Evolutionary conservation across 441 rosid species (phyloP), one percentile per base, ranked within the genome.

Genomic region (Aquilaria agallochum): DNA sequence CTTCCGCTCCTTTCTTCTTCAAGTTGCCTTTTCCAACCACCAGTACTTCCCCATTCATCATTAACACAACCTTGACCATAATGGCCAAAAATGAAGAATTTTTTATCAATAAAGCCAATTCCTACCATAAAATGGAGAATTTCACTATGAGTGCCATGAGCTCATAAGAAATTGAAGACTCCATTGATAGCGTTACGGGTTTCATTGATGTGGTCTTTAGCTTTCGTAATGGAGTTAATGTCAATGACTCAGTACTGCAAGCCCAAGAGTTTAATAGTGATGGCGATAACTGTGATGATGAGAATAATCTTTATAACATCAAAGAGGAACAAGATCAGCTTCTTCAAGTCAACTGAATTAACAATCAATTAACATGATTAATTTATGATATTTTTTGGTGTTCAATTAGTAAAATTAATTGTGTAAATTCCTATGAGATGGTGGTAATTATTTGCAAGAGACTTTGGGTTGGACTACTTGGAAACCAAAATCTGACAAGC

Each of bases 401-500:
- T 20, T 20, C 27, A 20, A 20, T 20, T 20, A 20, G 27, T 20
- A 20, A 10, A 60, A 60, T 27, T 60, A 33, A 4, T 10, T 27
- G 10, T 56, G 1, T 12, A 33, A 20, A 9, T 13, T 45, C 20
- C 31, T 4, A 55, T 40, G 14, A 31, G 31, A 48, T 31, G 14
- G 42, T 53, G 64, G 36, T 62, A 50, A 58, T 44, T 66, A 48
- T 53, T 51, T 64, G 54, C 69, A 93, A 97, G 92, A 74, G 52
- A 83, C 96, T 34, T 66, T 88, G 55, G 75, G 71, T 50, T 76
- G 91, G 68, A 85, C 86, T 5, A 86, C 78, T 59, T 75, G 34
- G 98, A 93, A 81, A 62, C 82, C 45, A 87, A 63, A 63, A 76
- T 88, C 52, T 76, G 96, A 20, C 89, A 72, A 75, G 80, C 90